Evolutionary conservation across 2,329 filamentous ascomycete genomes (phyloP), one percentile per base, ranked within the genome.

Genomic region (Ophiostoma australiae): DNA sequence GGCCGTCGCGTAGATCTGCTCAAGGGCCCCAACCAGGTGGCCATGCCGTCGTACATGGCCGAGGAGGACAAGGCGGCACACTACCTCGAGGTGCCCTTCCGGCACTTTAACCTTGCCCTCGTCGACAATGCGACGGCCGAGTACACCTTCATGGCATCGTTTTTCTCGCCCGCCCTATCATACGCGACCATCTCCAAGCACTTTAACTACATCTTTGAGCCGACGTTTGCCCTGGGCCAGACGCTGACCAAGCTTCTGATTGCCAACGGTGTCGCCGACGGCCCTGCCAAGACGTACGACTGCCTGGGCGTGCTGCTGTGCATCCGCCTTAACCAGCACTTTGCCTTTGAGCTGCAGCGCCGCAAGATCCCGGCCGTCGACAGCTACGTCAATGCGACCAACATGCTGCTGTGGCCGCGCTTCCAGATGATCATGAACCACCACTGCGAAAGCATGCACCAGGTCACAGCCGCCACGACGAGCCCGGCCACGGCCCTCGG

Each of bases 361-460:
- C 89, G 94, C 70, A 94, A 96, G 78, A 89, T 98, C 0, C 95
- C 95, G 0, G 90, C 93, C 5, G 89, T 92, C 1, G 95, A 99
- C 77, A 86, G 88, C 55, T 99, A 99, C 78, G 90, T 97, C 78
- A 99, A 99, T 78, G 94, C 89, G 66, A 97, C 93, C 5, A 94
- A 91, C 77, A 99, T 99, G 93, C 87, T 95, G 2, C 87, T 99
- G 6, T 99, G 95, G 95, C 95, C 95, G 8, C 90, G 94, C 35
- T 91, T 99, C 76, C 96, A 99, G 80, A 87, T 92, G 71, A 89
- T 97, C 76, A 97, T 99, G 89, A 94, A 97, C 78, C 86, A 90
- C 70, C 95, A 99, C 78, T 93, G 91, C 81, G 93, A 97, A 70
- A 96, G 92, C 0, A 85, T 99, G 48, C 91, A 90, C 69, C 85